Conservation (phyloP, 305 asterid genomes). For the Petunia hybrid region DNA sequence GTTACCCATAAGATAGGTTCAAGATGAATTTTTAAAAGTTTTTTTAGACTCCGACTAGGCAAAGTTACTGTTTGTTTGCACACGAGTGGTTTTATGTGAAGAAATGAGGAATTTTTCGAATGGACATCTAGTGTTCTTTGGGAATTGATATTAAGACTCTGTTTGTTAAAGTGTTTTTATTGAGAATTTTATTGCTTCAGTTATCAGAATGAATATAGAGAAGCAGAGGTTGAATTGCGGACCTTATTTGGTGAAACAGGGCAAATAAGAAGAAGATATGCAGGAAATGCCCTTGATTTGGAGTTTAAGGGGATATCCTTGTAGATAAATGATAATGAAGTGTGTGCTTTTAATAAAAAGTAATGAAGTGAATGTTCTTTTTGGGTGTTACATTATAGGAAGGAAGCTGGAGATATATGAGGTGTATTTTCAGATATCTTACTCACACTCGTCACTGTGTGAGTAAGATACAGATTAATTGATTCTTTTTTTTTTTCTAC, state of each 20-base stretch:
- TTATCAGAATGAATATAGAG: conserved; percentile 19
- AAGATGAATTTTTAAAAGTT: too few species aligned
- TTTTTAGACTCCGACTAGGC: not conserved
- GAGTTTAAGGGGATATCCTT: not conserved
- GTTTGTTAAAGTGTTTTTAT: conserved; percentile 12
- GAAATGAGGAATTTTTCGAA: conserved; percentile 24
- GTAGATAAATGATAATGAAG: not conserved
- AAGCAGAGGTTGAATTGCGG: not conserved
- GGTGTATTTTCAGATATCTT: conserved; percentile 14
- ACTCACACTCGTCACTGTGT: not conserved
- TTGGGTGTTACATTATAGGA: not conserved
- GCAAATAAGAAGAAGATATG: not conserved
- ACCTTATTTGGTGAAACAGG: not conserved
- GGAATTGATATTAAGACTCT: conserved; percentile 17
- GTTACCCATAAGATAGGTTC: too few species aligned
- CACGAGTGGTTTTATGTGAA: not conserved
- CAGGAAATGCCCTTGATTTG: conserved; percentile 1
- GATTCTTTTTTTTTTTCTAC: not conserved
- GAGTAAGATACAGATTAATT: not conserved
- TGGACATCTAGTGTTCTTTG: conserved; percentile 1
- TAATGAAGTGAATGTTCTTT: not conserved
- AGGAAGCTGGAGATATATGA: not conserved
- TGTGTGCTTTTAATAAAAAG: not conserved
- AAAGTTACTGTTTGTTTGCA: conserved; percentile 14
- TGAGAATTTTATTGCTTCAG: not conserved